These are phyloP conservation scores for Cryptosporidium canis DNA, from an alignment of 169 alveolate species.

Conservation along the genomic window DNA sequence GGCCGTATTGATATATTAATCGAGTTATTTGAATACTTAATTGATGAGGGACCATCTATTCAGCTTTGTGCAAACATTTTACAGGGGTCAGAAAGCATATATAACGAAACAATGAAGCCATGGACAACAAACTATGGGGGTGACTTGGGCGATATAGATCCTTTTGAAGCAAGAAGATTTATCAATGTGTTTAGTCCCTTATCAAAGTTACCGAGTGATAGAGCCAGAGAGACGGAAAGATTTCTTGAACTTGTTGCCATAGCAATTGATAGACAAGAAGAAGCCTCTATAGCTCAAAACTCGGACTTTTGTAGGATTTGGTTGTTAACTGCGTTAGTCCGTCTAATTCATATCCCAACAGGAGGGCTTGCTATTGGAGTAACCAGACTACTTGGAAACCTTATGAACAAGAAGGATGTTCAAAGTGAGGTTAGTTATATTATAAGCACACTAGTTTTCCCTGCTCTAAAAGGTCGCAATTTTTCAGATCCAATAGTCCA, in stretches of 20 bases:
- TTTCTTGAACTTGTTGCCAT: conserved; percentile 34
- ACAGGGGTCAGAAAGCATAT: conserved; percentile 52
- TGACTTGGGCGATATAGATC: conserved; percentile 52
- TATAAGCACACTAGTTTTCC: conserved; percentile 43
- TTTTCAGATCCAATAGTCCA: conserved; percentile 71
- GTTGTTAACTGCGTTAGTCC: conserved; percentile 42
- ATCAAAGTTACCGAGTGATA: conserved; percentile 23
- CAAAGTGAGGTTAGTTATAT: conserved; percentile 46
- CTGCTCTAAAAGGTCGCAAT: conserved; percentile 38
- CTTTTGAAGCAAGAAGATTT: conserved; percentile 60
- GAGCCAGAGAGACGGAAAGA: conserved; percentile 65
- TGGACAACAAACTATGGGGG: conserved; percentile 70
- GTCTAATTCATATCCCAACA: conserved; percentile 56
- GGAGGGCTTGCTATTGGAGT: conserved; percentile 66
- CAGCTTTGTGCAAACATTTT: conserved; percentile 38
- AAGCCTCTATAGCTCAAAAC: not conserved
- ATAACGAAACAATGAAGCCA: conserved; percentile 61
- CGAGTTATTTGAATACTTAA: conserved; percentile 13
- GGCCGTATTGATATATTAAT: conserved; percentile 42
- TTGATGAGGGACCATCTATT: conserved; percentile 51
- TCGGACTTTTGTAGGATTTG: conserved; percentile 45
- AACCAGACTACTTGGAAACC: conserved; percentile 27
- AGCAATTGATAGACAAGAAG: conserved; percentile 53
- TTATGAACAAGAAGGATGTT: conserved; percentile 40
- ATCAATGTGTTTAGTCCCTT: conserved; percentile 21